Percentiles rank a stretch among this genome's conserved stretches.
These are phyloP conservation scores for Corymbia maculata DNA, from an alignment of 345 rosid genomes.

Conservation along the genomic window DNA sequence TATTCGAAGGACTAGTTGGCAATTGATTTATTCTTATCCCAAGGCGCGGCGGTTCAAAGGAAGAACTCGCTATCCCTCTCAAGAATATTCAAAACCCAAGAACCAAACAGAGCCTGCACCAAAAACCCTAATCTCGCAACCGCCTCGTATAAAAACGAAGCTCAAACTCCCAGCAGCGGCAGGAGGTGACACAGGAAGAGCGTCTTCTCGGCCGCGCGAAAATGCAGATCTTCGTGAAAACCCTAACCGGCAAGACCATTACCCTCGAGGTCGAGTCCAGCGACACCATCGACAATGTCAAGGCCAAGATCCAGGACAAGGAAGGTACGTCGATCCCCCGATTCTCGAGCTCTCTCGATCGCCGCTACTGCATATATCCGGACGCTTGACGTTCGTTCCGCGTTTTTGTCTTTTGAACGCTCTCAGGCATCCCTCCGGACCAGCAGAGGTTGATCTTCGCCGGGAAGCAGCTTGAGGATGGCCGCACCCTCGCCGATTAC, in stretches of 20 bases:
- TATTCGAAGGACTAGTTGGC: neutral
- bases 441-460: slow-evolving; percentile 37
- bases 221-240: slow-evolving; percentile 77
- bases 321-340: slow-evolving; percentile 23
- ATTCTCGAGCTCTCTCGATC: neutral
- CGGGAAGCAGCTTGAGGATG: slow-evolving; percentile 35
- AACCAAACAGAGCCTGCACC: neutral
- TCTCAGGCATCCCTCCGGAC: slow-evolving; percentile 14
- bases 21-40: neutral
- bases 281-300: slow-evolving; percentile 69
- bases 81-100: neutral
- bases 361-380: neutral
- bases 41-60: neutral
- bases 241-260: slow-evolving; percentile 66
- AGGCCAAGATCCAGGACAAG: slow-evolving; percentile 77
- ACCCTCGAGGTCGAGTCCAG: slow-evolving; percentile 73
- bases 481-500: slow-evolving; percentile 31
- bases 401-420: neutral
- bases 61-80: neutral
- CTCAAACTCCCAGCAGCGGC: rapidly evolving
- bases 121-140: neutral
- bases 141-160: neutral
- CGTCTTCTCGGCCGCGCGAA: neutral
- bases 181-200: neutral
- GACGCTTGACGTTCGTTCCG: neutral